Percentiles rank a stretch among this genome's conserved stretches.
phyloP scores from a whole-genome alignment of 192 early-diverging fungal species.

The Phycomyces blakesleeanus region DNA sequence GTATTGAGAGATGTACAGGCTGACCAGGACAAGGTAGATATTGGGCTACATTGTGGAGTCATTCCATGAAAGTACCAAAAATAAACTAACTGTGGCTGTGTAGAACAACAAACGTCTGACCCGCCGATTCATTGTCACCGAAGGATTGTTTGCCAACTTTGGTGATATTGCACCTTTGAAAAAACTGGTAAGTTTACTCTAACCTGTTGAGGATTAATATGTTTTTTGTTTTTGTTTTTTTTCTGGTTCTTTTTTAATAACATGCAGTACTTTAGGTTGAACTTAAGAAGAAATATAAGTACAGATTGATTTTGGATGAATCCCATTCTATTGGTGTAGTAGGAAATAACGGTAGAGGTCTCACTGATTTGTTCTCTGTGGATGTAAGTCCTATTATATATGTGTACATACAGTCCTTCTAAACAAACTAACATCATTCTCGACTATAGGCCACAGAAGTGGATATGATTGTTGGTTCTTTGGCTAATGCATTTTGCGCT shows the following conservation, averaged over 20 bases:
- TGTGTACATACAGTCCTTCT: too few species aligned
- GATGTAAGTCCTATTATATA: slow-evolving; percentile 34
- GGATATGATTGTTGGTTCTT: slow-evolving; percentile 85
- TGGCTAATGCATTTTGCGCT: slow-evolving; percentile 74
- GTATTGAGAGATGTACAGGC: slow-evolving; percentile 71
- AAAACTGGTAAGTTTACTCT: slow-evolving; percentile 48
- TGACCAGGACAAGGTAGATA: slow-evolving; percentile 54
- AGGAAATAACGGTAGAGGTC: slow-evolving; percentile 81
- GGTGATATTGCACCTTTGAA: slow-evolving; percentile 85
- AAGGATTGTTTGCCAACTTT: slow-evolving; percentile 85
- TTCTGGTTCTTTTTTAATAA: too few species aligned
- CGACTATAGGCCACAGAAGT: slow-evolving; percentile 57
- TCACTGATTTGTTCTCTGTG: slow-evolving; percentile 80
- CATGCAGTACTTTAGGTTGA: too few species aligned
- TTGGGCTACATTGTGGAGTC: not conserved
- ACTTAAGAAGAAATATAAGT: slow-evolving; percentile 95
- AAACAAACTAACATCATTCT: not conserved
- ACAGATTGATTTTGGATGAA: slow-evolving; percentile 93
- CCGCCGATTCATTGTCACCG: slow-evolving; percentile 90
- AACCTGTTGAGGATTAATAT: too few species aligned
- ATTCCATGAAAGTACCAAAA: not conserved
- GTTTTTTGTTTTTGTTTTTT: too few species aligned
- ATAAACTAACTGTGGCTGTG: too few species aligned
- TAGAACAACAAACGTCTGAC: slow-evolving; percentile 76
- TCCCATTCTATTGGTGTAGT: slow-evolving; percentile 84